These are phyloP conservation scores for Beauveria sp. DNA, from an alignment of 2,329 filamentous ascomycete species.

Conservation along the genomic window DNA sequence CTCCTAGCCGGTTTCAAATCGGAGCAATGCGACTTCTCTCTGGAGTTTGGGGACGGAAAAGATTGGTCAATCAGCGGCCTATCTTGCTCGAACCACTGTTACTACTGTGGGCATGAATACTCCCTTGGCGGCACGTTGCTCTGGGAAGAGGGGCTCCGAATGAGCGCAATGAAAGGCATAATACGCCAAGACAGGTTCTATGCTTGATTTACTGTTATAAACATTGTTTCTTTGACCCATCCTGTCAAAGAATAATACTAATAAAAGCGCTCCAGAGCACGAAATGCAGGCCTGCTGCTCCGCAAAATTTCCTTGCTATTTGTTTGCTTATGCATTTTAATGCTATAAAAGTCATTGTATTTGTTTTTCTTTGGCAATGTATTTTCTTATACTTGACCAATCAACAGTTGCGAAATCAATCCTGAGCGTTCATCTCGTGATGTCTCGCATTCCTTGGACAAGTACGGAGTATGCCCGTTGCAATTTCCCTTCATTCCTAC, in stretches of 20 bases:
- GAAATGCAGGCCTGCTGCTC: neutral
- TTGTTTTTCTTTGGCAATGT: neutral
- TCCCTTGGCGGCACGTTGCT: neutral
- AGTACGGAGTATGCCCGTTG: no score
- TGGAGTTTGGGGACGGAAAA: neutral
- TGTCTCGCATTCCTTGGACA: neutral
- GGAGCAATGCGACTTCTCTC: neutral
- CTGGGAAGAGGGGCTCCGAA: neutral
- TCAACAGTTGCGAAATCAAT: no score
- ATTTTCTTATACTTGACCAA: neutral
- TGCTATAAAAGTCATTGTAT: neutral
- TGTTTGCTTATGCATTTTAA: neutral
- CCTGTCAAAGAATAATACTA: no score
- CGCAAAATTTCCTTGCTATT: neutral
- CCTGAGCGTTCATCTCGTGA: neutral
- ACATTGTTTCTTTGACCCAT: no score
- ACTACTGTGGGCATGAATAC: no score
- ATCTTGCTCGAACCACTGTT: no score
- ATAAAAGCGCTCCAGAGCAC: neutral
- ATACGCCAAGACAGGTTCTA: no score
- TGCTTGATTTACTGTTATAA: no score
- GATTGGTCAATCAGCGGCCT: neutral
- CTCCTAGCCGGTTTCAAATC: slow-evolving; percentile 1
- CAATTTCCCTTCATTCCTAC: no score
- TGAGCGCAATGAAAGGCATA: neutral